A percentile compares a stretch with the other conserved stretches of the same genome.
Conservation (phyloP, 1,284 basidiomycete species). For the Trametes pubescens region DNA sequence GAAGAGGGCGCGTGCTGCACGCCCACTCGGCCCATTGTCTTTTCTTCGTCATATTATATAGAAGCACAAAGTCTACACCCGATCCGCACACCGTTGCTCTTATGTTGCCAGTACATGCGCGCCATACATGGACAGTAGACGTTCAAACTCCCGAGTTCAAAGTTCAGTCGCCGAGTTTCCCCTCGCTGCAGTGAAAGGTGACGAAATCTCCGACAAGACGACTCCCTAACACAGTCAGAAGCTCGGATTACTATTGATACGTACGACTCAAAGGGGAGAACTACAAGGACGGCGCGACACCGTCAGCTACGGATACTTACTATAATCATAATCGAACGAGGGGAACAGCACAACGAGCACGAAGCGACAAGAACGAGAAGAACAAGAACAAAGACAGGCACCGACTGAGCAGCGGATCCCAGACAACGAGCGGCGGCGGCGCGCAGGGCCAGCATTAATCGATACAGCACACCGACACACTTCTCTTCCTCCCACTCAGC, state of each 20-base stretch:
- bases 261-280: constrained; percentile 5
- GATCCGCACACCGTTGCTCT: too few relatives aligned
- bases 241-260: constrained; percentile 8
- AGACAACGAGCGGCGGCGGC: background rate
- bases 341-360: background rate
- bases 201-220: too few relatives aligned
- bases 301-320: constrained; percentile 9
- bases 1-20: too few relatives aligned
- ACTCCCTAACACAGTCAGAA: background rate
- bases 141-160: too few relatives aligned
- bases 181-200: too few relatives aligned
- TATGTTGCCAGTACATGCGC: too few relatives aligned
- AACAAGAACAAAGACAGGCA: background rate
- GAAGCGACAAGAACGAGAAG: background rate
- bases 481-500: constrained; percentile 16
- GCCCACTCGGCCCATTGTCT: too few relatives aligned
- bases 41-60: too few relatives aligned
- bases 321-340: constrained; percentile 3
- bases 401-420: background rate
- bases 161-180: too few relatives aligned
- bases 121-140: too few relatives aligned
- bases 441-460: background rate
- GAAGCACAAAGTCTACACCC: too few relatives aligned
- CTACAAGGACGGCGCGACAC: constrained; percentile 1
- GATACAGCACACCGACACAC: background rate